Conservation (phyloP, 805 yeast genomes). For the Wickerhamomyces canadensis region DNA sequence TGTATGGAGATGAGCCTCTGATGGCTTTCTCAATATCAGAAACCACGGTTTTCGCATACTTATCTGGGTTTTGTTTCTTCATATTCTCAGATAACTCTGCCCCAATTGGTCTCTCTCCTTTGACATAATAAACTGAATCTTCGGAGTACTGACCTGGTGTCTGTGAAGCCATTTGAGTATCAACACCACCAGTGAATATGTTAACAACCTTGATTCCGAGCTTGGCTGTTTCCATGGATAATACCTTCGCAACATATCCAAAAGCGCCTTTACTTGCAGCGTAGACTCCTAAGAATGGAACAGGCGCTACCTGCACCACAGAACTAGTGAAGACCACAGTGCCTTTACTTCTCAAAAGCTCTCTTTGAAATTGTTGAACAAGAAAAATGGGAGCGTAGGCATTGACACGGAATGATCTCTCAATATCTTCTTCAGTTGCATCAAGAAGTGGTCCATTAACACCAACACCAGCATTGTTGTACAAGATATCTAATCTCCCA, state of each 20-base stretch:
- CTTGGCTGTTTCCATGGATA: conserved; percentile 31
- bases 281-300: conserved; percentile 31
- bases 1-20: conserved; percentile 2
- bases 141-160: conserved; percentile 3
- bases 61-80: conserved; percentile 23
- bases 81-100: no score
- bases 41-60: conserved; percentile 34
- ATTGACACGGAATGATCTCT: conserved; percentile 40
- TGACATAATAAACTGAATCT: conserved; percentile 13
- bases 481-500: conserved; percentile 47
- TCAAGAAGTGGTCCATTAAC: conserved; percentile 35
- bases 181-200: conserved; percentile 36
- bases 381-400: conserved; percentile 64
- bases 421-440: background rate
- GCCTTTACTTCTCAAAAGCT: conserved; percentile 30
- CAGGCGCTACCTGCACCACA: conserved; percentile 26
- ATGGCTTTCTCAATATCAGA: conserved; percentile 23
- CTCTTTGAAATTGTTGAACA: conserved; percentile 18
- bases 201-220: conserved; percentile 35
- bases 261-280: conserved; percentile 36
- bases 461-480: conserved; percentile 66
- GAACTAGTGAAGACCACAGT: conserved; percentile 34
- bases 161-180: conserved; percentile 24
- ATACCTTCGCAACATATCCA: conserved; percentile 28
- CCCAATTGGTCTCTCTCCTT: no score